These are phyloP conservation scores for Coemansia sp. DNA, from an alignment of 192 early-diverging fungal genomes.

Conservation along the genomic window DNA sequence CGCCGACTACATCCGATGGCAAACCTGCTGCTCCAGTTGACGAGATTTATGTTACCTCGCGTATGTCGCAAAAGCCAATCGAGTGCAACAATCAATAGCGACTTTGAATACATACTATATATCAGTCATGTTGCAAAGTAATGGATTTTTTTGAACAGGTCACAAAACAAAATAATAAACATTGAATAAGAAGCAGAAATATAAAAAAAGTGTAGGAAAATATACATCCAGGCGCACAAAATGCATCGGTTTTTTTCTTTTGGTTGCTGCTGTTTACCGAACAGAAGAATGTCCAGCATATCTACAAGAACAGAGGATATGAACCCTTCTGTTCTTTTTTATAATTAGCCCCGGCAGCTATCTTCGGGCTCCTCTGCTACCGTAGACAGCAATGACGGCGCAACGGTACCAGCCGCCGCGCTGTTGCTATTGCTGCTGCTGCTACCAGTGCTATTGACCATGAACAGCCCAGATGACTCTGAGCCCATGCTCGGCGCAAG, in stretches of 20 bases:
- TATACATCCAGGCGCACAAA: constrained; percentile 3
- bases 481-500: constrained; percentile 19
- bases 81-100: constrained; percentile 50
- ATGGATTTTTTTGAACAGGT: background rate
- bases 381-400: background rate
- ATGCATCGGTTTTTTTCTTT: background rate
- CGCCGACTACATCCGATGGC: background rate
- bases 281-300: background rate
- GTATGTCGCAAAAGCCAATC: constrained; percentile 33
- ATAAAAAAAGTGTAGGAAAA: background rate
- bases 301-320: background rate
- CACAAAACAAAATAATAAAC: background rate
- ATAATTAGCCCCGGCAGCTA: background rate
- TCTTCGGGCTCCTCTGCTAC: constrained; percentile 1
- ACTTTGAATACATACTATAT: too few species aligned
- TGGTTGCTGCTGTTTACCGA: background rate
- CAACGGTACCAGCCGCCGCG: constrained; percentile 20
- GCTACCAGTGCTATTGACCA: background rate
- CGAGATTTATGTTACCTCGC: constrained; percentile 43
- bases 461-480: constrained; percentile 10
- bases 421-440: constrained; percentile 12
- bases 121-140: too few species aligned
- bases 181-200: background rate
- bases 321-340: background rate
- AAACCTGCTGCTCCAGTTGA: constrained; percentile 13